Percentiles rank a stretch among this genome's conserved stretches.
Conservation (phyloP, 805 yeast species). For the Yarrowia sp. region DNA sequence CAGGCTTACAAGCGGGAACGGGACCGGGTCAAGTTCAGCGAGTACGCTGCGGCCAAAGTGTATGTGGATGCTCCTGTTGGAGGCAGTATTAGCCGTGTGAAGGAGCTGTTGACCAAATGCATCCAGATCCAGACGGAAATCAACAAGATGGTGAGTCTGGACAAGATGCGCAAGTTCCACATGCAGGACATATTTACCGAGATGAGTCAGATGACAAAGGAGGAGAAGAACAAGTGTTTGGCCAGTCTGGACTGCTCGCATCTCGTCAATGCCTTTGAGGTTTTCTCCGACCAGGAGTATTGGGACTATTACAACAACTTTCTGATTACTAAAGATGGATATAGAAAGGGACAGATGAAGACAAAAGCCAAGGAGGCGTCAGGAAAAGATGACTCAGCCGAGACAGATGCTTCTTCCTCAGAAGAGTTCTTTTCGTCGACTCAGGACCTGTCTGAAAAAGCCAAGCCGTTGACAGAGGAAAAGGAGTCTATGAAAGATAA, state of each 20-base stretch:
- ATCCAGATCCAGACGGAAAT: neutral
- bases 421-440: neutral
- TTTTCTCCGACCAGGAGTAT: neutral
- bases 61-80: neutral
- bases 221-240: neutral
- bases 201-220: neutral
- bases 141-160: neutral
- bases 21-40: neutral
- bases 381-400: too few relatives aligned
- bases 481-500: too few relatives aligned
- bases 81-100: neutral
- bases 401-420: neutral
- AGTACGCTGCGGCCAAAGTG: neutral
- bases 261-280: neutral
- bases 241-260: neutral
- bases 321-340: neutral
- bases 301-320: neutral
- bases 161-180: neutral
- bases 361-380: too few relatives aligned
- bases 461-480: neutral
- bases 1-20: neutral
- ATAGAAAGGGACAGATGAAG: too few relatives aligned
- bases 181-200: neutral
- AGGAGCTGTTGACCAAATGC: neutral
- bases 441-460: neutral